Conservation (phyloP, 2,329 filamentous ascomycete genomes). For the Leptodontidium sp. region DNA sequence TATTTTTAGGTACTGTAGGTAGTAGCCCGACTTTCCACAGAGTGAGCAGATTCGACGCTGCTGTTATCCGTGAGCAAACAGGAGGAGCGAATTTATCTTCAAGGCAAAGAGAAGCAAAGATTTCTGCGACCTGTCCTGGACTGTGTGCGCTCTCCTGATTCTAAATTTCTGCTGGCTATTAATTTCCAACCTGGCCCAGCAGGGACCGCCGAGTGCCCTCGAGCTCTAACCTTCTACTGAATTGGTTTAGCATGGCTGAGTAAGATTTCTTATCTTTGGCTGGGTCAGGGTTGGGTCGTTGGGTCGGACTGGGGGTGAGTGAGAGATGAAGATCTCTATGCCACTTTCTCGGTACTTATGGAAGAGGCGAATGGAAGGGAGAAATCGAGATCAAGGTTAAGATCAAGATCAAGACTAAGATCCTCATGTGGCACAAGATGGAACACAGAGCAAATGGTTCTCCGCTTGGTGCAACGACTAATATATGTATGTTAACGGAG, state of each 20-base stretch:
- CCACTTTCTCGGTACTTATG: background rate
- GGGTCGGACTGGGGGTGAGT: too few species aligned
- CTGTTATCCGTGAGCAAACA: background rate
- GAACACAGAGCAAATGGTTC: too few species aligned
- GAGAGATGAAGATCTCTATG: too few species aligned
- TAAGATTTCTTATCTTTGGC: background rate
- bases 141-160: too few species aligned
- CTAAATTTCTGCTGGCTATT: slow-evolving; percentile 1
- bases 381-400: background rate
- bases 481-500: too few species aligned
- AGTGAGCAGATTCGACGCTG: background rate
- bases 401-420: background rate
- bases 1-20: too few species aligned
- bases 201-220: background rate
- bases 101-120: background rate
- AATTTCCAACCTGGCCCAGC: background rate
- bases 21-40: too few species aligned
- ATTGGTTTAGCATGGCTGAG: too few species aligned
- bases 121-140: slow-evolving; percentile 1
- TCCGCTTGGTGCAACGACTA: too few species aligned
- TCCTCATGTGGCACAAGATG: background rate
- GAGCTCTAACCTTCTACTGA: too few species aligned
- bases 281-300: too few species aligned
- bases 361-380: too few species aligned
- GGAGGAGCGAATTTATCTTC: background rate